These are phyloP conservation scores for Cryomyces minteri DNA, from an alignment of 495 filamentous ascomycete genomes.

Conservation along the genomic window DNA sequence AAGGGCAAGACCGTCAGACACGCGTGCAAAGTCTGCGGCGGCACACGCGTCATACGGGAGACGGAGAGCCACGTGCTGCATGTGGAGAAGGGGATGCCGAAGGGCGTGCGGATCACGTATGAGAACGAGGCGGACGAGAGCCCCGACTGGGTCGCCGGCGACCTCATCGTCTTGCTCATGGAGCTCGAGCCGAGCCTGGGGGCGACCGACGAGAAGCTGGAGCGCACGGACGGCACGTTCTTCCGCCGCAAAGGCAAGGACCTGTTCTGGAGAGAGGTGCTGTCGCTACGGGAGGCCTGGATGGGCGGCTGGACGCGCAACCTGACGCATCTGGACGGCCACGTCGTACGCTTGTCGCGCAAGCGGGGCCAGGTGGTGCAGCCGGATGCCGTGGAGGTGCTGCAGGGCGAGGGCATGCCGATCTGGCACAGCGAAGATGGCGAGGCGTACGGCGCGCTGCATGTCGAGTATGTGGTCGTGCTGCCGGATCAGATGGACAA, in stretches of 20 bases:
- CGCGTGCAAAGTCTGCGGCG: slow-evolving; percentile 64
- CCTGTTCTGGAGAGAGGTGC: slow-evolving; percentile 83
- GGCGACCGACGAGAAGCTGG: slow-evolving; percentile 36
- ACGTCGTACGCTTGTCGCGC: slow-evolving; percentile 61
- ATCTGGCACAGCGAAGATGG: slow-evolving; percentile 46
- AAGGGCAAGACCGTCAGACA: slow-evolving; percentile 78
- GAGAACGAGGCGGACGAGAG: slow-evolving; percentile 96
- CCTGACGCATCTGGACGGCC: slow-evolving; percentile 85
- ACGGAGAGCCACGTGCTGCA: slow-evolving; percentile 46
- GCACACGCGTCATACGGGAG: slow-evolving; percentile 56
- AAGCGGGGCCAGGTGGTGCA: slow-evolving; percentile 66
- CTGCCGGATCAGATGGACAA: slow-evolving; percentile 90
- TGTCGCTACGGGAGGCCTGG: slow-evolving; percentile 85
- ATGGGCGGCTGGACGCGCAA: slow-evolving; percentile 91
- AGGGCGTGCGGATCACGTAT: slow-evolving; percentile 52
- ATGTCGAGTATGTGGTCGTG: slow-evolving; percentile 84
- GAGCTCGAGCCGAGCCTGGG: slow-evolving; percentile 60
- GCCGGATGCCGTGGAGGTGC: slow-evolving; percentile 64
- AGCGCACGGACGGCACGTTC: slow-evolving; percentile 65
- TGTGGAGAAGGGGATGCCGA: slow-evolving; percentile 64
- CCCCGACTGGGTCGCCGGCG: slow-evolving; percentile 84
- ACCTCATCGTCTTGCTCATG: slow-evolving; percentile 61
- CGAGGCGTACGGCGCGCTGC: slow-evolving; percentile 45
- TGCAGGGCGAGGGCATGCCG: slow-evolving; percentile 85
- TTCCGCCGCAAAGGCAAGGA: slow-evolving; percentile 74